Conservation (phyloP, 2,329 filamentous ascomycete genomes). For the Fusarium foetens region DNA sequence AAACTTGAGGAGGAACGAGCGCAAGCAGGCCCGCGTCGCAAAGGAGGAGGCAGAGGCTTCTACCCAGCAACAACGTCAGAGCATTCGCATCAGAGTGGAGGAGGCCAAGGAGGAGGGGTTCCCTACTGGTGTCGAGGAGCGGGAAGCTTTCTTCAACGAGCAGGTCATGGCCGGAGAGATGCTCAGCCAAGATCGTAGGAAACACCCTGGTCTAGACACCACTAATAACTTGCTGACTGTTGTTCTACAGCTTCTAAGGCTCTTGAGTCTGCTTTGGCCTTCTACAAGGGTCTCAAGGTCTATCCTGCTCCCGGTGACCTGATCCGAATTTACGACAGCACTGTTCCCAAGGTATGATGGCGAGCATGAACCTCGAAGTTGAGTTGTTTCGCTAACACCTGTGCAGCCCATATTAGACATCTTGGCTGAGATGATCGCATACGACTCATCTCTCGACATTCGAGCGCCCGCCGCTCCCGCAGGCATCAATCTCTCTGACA, state of each 20-base stretch:
- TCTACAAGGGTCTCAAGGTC: slow-evolving; percentile 99
- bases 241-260: slow-evolving; percentile 67
- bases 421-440: slow-evolving; percentile 96
- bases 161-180: slow-evolving; percentile 90
- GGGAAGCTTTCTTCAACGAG: slow-evolving; percentile 96
- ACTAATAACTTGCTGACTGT: slow-evolving; percentile 23
- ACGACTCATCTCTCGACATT: slow-evolving; percentile 79
- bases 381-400: slow-evolving; percentile 31
- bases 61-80: slow-evolving; percentile 73
- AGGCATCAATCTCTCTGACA: slow-evolving; percentile 58
- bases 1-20: slow-evolving; percentile 78
- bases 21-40: slow-evolving; percentile 74
- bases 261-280: slow-evolving; percentile 89
- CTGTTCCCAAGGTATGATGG: slow-evolving; percentile 82
- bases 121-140: slow-evolving; percentile 89
- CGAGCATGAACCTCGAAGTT: neutral
- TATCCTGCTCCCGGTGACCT: slow-evolving; percentile 94
- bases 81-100: slow-evolving; percentile 79
- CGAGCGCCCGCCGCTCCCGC: slow-evolving; percentile 52
- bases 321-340: slow-evolving; percentile 98
- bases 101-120: slow-evolving; percentile 91
- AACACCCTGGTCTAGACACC: neutral
- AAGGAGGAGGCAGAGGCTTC: slow-evolving; percentile 77
- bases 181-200: slow-evolving; percentile 82
- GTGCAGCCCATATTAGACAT: slow-evolving; percentile 88